Base-by-base conservation (phyloP, 2,329 filamentous ascomycete genomes). In the Acrodontium crateriforme region DNA sequence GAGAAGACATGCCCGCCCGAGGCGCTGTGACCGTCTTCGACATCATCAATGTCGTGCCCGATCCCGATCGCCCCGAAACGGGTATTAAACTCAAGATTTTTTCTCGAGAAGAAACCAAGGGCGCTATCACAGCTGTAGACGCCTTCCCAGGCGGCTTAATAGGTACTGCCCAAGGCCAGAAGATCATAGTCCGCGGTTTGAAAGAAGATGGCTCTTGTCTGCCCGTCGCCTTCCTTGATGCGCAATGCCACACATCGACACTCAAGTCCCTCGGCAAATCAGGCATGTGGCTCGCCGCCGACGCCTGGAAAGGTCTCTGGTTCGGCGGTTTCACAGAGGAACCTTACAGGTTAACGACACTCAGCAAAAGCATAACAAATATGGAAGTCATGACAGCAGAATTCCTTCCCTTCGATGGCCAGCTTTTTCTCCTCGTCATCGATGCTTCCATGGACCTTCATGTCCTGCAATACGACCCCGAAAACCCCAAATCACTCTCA, bases 271-370 rank as follows among this genome's bases (percentile, higher is more conserved):
- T 98, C 11, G 74, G 74, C 3, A 74, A 78, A 2, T 91, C 83
- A 1, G 85, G 87, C 1, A 65, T 98, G 50, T 84, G 81, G 46
- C 65, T 93, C 8, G 74, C 94, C 58, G 80, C 81, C 0, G 89
- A 98, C 57, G 81, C 79, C 1, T 74, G 89, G 50, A 93, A 93
- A 58, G 89, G 89, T 0, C 65, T 95, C 2, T 95, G 89, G 84
- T 91, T 98, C 42, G 80, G 82, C 0, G 89, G 89, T 1, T 98
- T 94, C 49, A 89, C 81, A 58, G 87, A 98, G 57, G 89, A 95
- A 47, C 89, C 89, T 1, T 98, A 95, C 52, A 85, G 80, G 41
- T 84, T 98, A 73, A 78, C 84, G 37, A 67, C 94, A 3, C 84
- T 95, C 40, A 84, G 85, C 22, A 94, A 94, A 56, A 82, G 78